Percentiles rank a stretch among this genome's conserved stretches.
These are phyloP conservation scores for Micromonas commoda DNA, from an alignment of 139 green algal species.

Conservation along the genomic window DNA sequence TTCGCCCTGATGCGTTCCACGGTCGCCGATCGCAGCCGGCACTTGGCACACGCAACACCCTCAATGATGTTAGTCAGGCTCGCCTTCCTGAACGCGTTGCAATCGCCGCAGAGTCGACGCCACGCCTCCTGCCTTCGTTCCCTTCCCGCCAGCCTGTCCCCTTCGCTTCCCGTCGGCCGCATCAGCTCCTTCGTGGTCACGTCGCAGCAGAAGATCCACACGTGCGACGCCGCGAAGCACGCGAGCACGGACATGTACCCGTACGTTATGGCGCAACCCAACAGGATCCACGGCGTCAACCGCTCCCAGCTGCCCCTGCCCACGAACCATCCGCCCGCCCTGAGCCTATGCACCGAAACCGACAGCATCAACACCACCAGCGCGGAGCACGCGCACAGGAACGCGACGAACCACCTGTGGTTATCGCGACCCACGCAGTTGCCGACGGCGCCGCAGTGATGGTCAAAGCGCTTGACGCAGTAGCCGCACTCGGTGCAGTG, in stretches of 20 bases:
- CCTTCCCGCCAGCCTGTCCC: not conserved
- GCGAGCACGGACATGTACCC: not conserved
- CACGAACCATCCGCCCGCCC: not conserved
- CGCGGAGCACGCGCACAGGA: slow-evolving; percentile 33
- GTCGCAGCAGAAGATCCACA: not conserved
- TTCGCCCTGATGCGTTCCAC: too few species aligned
- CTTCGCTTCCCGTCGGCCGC: not conserved
- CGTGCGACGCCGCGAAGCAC: not conserved
- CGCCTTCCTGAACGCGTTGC: too few species aligned
- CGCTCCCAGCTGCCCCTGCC: not conserved
- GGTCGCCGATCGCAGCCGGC: too few species aligned
- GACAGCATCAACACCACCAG: not conserved
- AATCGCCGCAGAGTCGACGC: too few species aligned
- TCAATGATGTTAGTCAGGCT: too few species aligned
- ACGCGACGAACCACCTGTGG: slow-evolving; percentile 64
- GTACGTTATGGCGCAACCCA: not conserved
- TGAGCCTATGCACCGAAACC: not conserved
- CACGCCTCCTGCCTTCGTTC: not conserved
- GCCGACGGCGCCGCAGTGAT: slow-evolving; percentile 65
- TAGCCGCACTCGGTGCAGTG: slow-evolving; percentile 60
- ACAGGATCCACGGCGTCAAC: not conserved
- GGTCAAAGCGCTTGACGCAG: slow-evolving; percentile 71
- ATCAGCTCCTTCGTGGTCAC: not conserved
- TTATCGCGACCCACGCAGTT: slow-evolving; percentile 63
- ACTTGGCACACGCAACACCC: too few species aligned